These are phyloP conservation scores for Ustilago trichophora DNA, from an alignment of 1,284 basidiomycete genomes.

Conservation along the genomic window DNA sequence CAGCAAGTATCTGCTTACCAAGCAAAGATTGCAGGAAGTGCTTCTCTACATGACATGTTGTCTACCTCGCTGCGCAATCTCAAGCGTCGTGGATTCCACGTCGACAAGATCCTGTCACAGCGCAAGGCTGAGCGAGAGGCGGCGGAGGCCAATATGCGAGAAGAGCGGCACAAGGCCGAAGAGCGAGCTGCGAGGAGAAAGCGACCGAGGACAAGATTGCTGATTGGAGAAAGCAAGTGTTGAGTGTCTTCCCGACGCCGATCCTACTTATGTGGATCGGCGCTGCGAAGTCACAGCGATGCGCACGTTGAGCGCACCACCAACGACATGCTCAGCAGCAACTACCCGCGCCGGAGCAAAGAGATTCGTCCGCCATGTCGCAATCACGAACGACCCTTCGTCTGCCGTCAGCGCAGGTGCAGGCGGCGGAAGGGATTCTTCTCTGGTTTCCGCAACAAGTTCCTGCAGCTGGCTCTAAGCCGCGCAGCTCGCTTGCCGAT, in stretches of 20 bases:
- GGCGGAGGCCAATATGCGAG: constrained; percentile 67
- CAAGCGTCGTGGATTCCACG: constrained; percentile 79
- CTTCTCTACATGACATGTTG: constrained; percentile 88
- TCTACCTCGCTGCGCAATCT: constrained; percentile 86
- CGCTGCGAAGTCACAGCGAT: constrained; percentile 54
- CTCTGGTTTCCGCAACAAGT: constrained; percentile 44
- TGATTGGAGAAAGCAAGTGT: constrained; percentile 53
- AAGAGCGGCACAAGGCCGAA: constrained; percentile 57
- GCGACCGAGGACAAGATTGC: constrained; percentile 29
- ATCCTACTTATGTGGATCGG: constrained; percentile 57
- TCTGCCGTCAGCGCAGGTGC: constrained; percentile 3
- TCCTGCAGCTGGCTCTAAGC: constrained; percentile 21
- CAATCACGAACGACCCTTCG: constrained; percentile 7
- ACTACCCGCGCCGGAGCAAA: constrained; percentile 52
- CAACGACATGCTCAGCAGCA: constrained; percentile 55
- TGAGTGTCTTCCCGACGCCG: constrained; percentile 65
- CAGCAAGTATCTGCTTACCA: constrained; percentile 57
- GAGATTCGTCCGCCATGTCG: constrained; percentile 17
- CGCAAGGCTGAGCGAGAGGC: constrained; percentile 79
- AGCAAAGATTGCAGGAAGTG: constrained; percentile 63
- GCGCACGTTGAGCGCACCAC: constrained; percentile 62
- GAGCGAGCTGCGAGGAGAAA: constrained; percentile 52
- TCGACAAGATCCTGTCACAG: constrained; percentile 88
- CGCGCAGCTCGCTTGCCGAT: constrained; percentile 51
- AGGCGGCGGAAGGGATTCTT: constrained; percentile 36